These are phyloP conservation scores for Bauhinia variegata DNA, from an alignment of 306 rosid genomes.

Conservation along the genomic window DNA sequence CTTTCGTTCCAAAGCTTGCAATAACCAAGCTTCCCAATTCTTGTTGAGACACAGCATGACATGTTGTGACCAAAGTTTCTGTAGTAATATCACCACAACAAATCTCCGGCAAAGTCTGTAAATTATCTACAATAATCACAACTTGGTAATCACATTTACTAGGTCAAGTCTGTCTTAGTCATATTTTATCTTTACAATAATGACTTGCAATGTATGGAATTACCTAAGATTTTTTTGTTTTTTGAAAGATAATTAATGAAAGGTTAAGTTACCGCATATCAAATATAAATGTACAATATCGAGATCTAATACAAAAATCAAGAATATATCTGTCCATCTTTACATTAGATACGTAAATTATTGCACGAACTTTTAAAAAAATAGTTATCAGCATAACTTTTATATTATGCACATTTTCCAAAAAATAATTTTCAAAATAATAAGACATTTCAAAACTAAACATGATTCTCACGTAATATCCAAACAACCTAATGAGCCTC, in stretches of 20 bases:
- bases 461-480: too few species aligned
- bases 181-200: slow-evolving; percentile 83
- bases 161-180: slow-evolving; percentile 88
- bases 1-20: slow-evolving; percentile 86
- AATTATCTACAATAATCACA: slow-evolving; percentile 92
- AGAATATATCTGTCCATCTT: slow-evolving; percentile 52
- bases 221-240: slow-evolving; percentile 47
- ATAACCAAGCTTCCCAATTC: slow-evolving; percentile 89
- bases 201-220: slow-evolving; percentile 85
- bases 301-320: not conserved
- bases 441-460: too few species aligned
- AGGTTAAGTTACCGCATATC: not conserved
- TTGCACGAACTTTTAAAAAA: too few species aligned
- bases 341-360: too few species aligned
- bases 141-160: slow-evolving; percentile 95
- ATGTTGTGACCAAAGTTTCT: slow-evolving; percentile 87
- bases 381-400: too few species aligned
- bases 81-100: slow-evolving; percentile 71
- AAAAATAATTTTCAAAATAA: too few species aligned
- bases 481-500: too few species aligned
- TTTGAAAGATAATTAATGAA: not conserved
- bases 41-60: slow-evolving; percentile 86
- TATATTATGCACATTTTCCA: too few species aligned
- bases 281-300: not conserved
- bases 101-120: slow-evolving; percentile 85